These are phyloP conservation scores for Nicotiana paniculata DNA, from an alignment of 257 asterid species.

Conservation along the genomic window DNA sequence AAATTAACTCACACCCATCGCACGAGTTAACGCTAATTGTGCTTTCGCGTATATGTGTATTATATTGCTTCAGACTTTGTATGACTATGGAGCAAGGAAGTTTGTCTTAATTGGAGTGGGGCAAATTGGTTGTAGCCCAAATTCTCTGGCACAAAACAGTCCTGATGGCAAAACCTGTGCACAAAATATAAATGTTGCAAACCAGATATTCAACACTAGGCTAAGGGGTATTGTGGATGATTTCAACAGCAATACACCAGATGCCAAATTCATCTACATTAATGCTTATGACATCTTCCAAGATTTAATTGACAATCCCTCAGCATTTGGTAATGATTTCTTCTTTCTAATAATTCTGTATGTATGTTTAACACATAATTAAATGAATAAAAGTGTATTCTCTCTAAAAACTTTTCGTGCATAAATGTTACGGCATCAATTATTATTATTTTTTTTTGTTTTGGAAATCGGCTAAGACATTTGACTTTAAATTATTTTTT, in stretches of 20 bases:
- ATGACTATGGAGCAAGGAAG: constrained; percentile 74
- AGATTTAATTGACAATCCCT: constrained; percentile 59
- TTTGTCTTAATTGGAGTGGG: constrained; percentile 65
- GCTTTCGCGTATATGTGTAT: background rate
- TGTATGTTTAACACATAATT: background rate
- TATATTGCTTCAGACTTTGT: constrained; percentile 27
- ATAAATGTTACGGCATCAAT: too few relatives aligned
- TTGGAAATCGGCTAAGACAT: background rate
- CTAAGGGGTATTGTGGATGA: constrained; percentile 55
- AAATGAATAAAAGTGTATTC: too few relatives aligned
- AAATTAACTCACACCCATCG: background rate
- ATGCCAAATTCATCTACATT: constrained; percentile 60
- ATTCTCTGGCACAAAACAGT: constrained; percentile 88
- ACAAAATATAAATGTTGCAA: constrained; percentile 56
- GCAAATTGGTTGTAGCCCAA: constrained; percentile 95
- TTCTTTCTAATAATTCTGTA: background rate
- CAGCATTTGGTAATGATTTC: constrained; percentile 48
- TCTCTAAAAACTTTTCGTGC: background rate
- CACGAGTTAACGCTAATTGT: background rate
- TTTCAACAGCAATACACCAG: constrained; percentile 51
- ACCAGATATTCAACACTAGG: constrained; percentile 56
- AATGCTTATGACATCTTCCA: constrained; percentile 83
- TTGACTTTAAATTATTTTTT: background rate
- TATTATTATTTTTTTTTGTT: too few relatives aligned
- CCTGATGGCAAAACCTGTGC: constrained; percentile 76